A percentile compares a stretch with the other conserved stretches of the same genome.
These are phyloP conservation scores for Tricholoma furcatifolium DNA, from an alignment of 768 basidiomycete genomes.

Conservation along the genomic window DNA sequence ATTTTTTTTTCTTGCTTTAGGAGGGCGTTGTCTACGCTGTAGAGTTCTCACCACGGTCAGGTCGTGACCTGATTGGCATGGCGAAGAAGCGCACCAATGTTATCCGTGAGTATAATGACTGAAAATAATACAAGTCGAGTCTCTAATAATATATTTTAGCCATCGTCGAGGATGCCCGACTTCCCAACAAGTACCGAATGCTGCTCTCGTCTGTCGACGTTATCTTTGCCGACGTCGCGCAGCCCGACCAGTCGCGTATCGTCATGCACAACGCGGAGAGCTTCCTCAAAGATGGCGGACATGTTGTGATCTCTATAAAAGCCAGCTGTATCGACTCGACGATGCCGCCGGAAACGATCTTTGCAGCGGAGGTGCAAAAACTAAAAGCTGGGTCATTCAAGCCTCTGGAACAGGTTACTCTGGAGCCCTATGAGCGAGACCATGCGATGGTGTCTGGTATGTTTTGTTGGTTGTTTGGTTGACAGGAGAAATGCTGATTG, in stretches of 20 bases:
- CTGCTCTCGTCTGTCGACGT: conserved; percentile 94
- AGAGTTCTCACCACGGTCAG: conserved; percentile 95
- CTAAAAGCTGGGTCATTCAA: conserved; percentile 81
- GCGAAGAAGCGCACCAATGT: conserved; percentile 99
- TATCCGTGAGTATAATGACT: conserved; percentile 66
- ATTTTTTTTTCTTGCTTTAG: conserved; percentile 34
- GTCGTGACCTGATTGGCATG: conserved; percentile 98
- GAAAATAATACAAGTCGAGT: neutral
- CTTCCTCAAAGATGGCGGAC: conserved; percentile 94
- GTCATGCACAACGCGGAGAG: conserved; percentile 89
- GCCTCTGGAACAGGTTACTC: conserved; percentile 92
- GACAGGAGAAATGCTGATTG: neutral
- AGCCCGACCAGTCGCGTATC: conserved; percentile 98
- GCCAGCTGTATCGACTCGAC: conserved; percentile 99
- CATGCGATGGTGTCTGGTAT: conserved; percentile 87
- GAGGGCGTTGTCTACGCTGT: conserved; percentile 98
- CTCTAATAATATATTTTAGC: conserved; percentile 41
- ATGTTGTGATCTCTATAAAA: conserved; percentile 96
- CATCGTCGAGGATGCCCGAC: conserved; percentile 95
- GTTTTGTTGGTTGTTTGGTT: conserved; percentile 17
- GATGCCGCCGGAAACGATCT: conserved; percentile 84
- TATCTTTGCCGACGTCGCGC: conserved; percentile 97
- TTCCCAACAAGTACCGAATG: conserved; percentile 97
- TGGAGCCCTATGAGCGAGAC: conserved; percentile 91
- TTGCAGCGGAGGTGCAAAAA: conserved; percentile 81